These are phyloP conservation scores for Hypoxylon sp. DNA, from an alignment of 2,329 filamentous ascomycete genomes.

Conservation along the genomic window DNA sequence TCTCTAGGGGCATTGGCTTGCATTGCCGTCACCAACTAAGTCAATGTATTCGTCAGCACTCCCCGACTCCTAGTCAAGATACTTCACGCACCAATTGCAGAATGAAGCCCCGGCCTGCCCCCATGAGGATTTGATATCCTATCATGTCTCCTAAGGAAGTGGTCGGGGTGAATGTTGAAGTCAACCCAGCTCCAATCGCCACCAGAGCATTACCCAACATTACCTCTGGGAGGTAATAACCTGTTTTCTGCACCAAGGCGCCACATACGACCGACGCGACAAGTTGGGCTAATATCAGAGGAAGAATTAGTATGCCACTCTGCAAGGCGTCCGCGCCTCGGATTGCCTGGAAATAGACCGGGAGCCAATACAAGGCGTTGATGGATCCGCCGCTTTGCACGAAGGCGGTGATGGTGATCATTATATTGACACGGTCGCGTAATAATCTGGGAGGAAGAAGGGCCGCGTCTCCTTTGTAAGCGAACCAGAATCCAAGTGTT, in stretches of 20 bases:
- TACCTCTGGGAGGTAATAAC: conserved; percentile 57
- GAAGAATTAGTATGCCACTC: conserved; percentile 50
- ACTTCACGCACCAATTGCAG: conserved; percentile 48
- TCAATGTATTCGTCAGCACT: conserved; percentile 13
- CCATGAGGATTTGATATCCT: conserved; percentile 53
- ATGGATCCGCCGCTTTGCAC: conserved; percentile 45
- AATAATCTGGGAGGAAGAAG: conserved; percentile 53
- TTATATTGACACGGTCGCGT: conserved; percentile 40
- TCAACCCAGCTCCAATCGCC: conserved; percentile 55
- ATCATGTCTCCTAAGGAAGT: conserved; percentile 54
- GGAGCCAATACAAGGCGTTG: conserved; percentile 47
- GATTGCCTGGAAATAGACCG: conserved; percentile 52
- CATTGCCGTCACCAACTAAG: conserved; percentile 49
- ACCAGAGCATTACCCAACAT: conserved; percentile 51
- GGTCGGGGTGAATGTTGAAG: conserved; percentile 52
- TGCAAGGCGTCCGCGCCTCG: conserved; percentile 37
- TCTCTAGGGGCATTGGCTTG: conserved; percentile 48
- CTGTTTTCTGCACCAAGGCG: conserved; percentile 45
- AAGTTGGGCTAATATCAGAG: conserved; percentile 49
- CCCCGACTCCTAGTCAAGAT: not conserved
- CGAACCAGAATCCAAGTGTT: conserved; percentile 55
- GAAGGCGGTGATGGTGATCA: conserved; percentile 46
- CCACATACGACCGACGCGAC: conserved; percentile 47
- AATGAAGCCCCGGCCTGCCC: conserved; percentile 50
- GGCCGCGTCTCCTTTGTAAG: conserved; percentile 58